Conservation (phyloP, 345 rosid genomes). For the Eutrema yunnanense region DNA sequence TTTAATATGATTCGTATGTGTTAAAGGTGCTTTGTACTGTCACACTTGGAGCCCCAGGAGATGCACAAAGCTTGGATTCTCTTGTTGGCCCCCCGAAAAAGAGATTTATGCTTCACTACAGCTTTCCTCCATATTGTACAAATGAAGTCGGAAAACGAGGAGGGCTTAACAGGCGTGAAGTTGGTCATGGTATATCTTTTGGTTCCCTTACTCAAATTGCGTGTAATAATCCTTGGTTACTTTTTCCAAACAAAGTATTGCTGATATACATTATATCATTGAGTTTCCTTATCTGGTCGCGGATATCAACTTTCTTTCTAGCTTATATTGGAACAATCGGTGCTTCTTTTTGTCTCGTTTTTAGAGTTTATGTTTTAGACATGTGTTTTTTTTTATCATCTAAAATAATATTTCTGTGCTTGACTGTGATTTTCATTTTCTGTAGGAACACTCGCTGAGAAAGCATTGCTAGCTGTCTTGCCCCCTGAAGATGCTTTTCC, state of each 20-base stretch:
- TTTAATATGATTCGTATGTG: background rate
- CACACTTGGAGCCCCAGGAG: constrained; percentile 90
- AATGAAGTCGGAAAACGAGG: constrained; percentile 89
- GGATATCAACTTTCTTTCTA: background rate
- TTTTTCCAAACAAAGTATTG: background rate
- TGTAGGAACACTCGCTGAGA: constrained; percentile 94
- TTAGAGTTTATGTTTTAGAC: background rate
- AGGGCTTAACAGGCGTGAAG: constrained; percentile 98
- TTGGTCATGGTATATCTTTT: constrained; percentile 75
- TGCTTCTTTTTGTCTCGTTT: background rate
- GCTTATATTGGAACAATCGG: background rate
- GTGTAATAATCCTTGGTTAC: background rate
- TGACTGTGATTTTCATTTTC: background rate
- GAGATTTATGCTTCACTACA: constrained; percentile 98
- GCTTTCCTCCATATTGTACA: constrained; percentile 91
- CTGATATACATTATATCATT: background rate
- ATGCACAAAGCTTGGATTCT: constrained; percentile 83
- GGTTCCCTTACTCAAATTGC: background rate
- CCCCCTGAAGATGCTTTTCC: constrained; percentile 82
- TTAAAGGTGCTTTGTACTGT: constrained; percentile 86
- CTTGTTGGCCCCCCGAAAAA: constrained; percentile 86
- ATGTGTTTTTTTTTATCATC: background rate
- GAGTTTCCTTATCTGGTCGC: background rate
- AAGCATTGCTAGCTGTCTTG: constrained; percentile 84
- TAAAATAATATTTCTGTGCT: background rate